These are phyloP conservation scores for Sphaerulina populicola DNA, from an alignment of 2,329 filamentous ascomycete species.

Conservation along the genomic window DNA sequence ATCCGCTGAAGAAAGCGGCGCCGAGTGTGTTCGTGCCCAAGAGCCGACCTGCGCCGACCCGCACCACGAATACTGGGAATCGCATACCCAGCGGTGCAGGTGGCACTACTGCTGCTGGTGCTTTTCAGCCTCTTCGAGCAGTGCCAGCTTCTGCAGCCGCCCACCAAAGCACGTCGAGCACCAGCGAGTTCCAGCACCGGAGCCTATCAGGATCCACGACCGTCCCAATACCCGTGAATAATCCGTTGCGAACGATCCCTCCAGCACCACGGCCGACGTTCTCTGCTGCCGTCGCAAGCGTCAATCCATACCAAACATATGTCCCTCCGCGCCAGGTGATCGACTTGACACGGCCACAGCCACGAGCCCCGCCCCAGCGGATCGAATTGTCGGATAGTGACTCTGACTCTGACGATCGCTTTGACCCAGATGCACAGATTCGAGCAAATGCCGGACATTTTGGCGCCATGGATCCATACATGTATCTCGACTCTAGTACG, in stretches of 20 bases:
- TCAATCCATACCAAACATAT: slow-evolving; percentile 17
- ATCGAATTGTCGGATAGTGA: slow-evolving; percentile 20
- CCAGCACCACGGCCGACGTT: slow-evolving; percentile 47
- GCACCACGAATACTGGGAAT: slow-evolving; percentile 8
- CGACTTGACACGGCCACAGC: slow-evolving; percentile 38
- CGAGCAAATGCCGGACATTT: slow-evolving; percentile 43
- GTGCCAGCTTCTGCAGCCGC: slow-evolving; percentile 19
- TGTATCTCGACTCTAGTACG: slow-evolving; percentile 62
- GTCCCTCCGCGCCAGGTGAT: slow-evolving; percentile 35
- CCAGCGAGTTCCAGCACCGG: slow-evolving; percentile 1
- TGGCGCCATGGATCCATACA: slow-evolving; percentile 47
- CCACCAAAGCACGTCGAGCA: slow-evolving; percentile 23
- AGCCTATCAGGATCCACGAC: not conserved
- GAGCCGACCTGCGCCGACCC: slow-evolving; percentile 12
- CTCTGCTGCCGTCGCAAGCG: slow-evolving; percentile 38
- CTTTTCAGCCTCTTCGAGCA: slow-evolving; percentile 1
- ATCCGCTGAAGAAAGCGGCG: slow-evolving; percentile 32
- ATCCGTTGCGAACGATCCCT: slow-evolving; percentile 40
- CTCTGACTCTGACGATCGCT: slow-evolving; percentile 30
- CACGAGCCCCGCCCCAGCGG: slow-evolving; percentile 3
- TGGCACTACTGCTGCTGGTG: not conserved
- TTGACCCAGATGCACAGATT: slow-evolving; percentile 42
- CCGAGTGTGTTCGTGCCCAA: slow-evolving; percentile 27
- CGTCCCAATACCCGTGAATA: slow-evolving; percentile 38
- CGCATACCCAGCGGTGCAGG: slow-evolving; percentile 2